These are phyloP conservation scores for Beauveria brongniartii DNA, from an alignment of 2,329 filamentous ascomycete genomes.

Conservation along the genomic window DNA sequence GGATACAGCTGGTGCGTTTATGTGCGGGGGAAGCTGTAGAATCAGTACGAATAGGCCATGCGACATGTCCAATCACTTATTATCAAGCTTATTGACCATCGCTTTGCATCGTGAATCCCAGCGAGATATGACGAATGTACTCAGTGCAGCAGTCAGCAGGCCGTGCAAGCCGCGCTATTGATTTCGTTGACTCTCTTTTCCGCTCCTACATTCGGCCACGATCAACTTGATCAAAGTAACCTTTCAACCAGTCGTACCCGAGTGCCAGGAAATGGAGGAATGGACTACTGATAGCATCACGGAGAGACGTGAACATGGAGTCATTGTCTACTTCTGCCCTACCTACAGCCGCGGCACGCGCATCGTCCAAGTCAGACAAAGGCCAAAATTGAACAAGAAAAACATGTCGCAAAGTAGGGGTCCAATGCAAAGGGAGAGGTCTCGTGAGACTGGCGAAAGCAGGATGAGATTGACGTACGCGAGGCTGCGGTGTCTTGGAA, in stretches of 20 bases:
- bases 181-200: no score
- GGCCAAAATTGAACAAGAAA: background rate
- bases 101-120: background rate
- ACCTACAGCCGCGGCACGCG: no score
- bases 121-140: no score
- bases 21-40: background rate
- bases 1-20: background rate
- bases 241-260: background rate
- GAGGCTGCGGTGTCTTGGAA: no score
- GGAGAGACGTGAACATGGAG: background rate
- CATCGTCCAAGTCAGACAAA: no score
- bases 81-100: background rate
- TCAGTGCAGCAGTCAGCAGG: no score
- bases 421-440: no score
- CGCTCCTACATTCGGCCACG: no score
- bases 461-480: no score
- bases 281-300: background rate
- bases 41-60: background rate
- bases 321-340: background rate
- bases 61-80: background rate
- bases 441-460: no score
- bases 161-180: no score
- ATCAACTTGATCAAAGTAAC: background rate
- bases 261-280: background rate
- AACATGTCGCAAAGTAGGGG: no score